Evolutionary conservation across 75 land plant species (phyloP), one percentile per base, ranked within the genome.

Genomic region (Sequoia sempervirens): DNA sequence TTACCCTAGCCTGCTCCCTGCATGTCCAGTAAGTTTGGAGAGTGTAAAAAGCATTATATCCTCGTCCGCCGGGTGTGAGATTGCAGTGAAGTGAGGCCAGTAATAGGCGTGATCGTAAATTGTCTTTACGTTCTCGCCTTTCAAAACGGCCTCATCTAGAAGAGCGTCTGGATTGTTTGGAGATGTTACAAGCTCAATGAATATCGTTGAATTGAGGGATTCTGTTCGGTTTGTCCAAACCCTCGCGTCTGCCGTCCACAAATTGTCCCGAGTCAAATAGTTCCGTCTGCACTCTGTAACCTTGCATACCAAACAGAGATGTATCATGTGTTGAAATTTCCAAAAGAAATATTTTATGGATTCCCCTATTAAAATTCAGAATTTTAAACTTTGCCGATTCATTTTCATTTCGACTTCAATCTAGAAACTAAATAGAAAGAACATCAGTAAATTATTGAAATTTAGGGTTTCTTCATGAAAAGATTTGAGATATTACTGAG

Each of bases 81-180:
- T 92, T 7, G 94, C 88, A 0, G 98, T 82, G 82, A 87, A 93
- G 50, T 96, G 98, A 14, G 98, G 95, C 98, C 46, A 45, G 46
- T 45, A 45, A 7, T 45, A 7, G 9, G 9, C 46, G 5, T 45
- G 46, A 45, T 45, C 46, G 9, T 45, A 45, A 45, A 45, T 7
- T 45, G 9, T 45, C 46, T 45, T 45, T 45, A 45, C 46, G n/a
- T 69, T 79, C 4, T 84, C 56, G 11, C 89, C 89, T 11, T 87
- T 41, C 43, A 86, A 73, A 53, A 81, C 89, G 28, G 90, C 84
- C 46, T 87, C 80, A 37, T 84, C 87, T 2, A 93, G 53, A 10
- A 14, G 20, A 9, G 84, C 90, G 46, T 90, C 93, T 6, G 95
- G 99, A 86, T 45, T 45, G 46, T 45, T 40, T 45, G 46, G 46